phyloP scores from a whole-genome alignment of 352 stramenopile species.

The Phytophthora constricta region DNA sequence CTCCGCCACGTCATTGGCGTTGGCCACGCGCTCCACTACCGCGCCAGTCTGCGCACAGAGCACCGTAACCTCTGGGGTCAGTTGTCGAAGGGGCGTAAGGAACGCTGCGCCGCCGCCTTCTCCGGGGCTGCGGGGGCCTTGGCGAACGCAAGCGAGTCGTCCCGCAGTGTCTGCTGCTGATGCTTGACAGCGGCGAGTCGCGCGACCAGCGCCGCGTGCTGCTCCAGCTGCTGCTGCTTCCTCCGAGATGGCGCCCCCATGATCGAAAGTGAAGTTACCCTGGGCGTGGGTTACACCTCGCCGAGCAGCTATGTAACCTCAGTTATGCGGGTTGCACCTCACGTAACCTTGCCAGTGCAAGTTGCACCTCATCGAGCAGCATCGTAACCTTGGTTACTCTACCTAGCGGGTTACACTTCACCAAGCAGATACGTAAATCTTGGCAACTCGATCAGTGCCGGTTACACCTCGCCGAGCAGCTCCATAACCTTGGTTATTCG shows the following conservation, averaged over 20 bases:
- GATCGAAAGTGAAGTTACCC: conserved; percentile 17
- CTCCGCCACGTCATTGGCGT: conserved; percentile 89
- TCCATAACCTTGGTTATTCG: too few species aligned
- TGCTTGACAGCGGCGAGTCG: conserved; percentile 54
- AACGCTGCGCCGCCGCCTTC: conserved; percentile 57
- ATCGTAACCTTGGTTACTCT: too few species aligned
- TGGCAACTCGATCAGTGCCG: too few species aligned
- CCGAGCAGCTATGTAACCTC: too few species aligned
- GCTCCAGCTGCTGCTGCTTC: conserved; percentile 39
- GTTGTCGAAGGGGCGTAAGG: conserved; percentile 56
- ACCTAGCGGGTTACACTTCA: too few species aligned
- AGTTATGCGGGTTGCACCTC: too few species aligned
- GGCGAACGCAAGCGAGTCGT: conserved; percentile 50
- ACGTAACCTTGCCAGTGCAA: too few species aligned
- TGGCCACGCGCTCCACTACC: conserved; percentile 84
- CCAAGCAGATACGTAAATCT: too few species aligned
- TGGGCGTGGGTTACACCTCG: too few species aligned
- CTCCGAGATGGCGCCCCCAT: conserved; percentile 34
- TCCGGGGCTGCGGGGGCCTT: conserved; percentile 45
- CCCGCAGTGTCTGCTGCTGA: conserved; percentile 48
- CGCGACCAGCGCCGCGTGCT: conserved; percentile 68
- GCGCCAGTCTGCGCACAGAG: conserved; percentile 79
- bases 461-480: too few species aligned
- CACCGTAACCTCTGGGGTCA: conserved; percentile 73
- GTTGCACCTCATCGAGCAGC: too few species aligned